Conservation (phyloP, 805 yeast genomes). For the Lachancea waltii region DNA sequence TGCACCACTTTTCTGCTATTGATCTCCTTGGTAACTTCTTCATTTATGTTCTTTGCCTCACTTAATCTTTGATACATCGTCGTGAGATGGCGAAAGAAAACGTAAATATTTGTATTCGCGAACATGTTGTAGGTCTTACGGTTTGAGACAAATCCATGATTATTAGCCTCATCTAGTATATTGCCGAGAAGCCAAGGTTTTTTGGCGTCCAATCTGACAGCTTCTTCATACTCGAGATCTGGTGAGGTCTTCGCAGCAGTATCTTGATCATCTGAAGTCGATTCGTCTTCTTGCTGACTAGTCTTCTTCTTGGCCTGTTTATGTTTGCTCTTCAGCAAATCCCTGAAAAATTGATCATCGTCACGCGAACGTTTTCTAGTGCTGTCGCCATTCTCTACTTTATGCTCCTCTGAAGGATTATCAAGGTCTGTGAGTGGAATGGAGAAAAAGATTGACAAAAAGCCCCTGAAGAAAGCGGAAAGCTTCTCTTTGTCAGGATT, state of each 20-base stretch:
- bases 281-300: slow-evolving; percentile 18
- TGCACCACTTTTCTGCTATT: slow-evolving; percentile 54
- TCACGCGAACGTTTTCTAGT: slow-evolving; percentile 31
- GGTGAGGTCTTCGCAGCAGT: slow-evolving; percentile 28
- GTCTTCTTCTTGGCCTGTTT: slow-evolving; percentile 18
- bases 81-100: slow-evolving; percentile 79
- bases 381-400: background rate
- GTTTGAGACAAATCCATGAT: slow-evolving; percentile 27
- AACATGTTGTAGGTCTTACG: slow-evolving; percentile 69
- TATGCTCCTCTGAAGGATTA: slow-evolving; percentile 15
- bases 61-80: slow-evolving; percentile 72
- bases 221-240: slow-evolving; percentile 22
- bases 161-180: slow-evolving; percentile 28
- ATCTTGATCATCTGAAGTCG: slow-evolving; percentile 21
- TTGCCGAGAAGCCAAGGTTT: slow-evolving; percentile 33
- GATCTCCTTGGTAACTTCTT: slow-evolving; percentile 66
- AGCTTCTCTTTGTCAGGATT: slow-evolving; percentile 73
- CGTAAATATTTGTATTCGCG: slow-evolving; percentile 82
- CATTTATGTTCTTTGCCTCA: slow-evolving; percentile 69
- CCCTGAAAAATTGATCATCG: slow-evolving; percentile 52
- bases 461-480: slow-evolving; percentile 61
- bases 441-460: slow-evolving; percentile 66
- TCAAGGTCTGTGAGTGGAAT: slow-evolving; percentile 46
- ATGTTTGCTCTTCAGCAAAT: slow-evolving; percentile 45
- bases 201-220: slow-evolving; percentile 26